Base-by-base conservation (phyloP, 148 eudicot species). In the Tetragonia tetragonoides region DNA sequence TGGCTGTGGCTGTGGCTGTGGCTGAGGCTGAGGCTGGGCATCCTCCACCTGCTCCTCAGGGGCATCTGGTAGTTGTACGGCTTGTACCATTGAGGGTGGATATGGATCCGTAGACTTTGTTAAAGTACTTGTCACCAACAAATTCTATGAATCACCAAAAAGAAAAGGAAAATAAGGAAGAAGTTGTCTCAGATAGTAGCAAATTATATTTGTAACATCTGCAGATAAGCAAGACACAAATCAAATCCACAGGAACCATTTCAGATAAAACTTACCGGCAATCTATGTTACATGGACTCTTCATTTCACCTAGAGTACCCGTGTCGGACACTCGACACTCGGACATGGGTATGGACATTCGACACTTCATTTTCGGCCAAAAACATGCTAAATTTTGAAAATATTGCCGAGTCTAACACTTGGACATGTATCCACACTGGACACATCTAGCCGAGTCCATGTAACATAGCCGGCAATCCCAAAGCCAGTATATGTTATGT, bases 71-170 rank as follows among this genome's bases (percentile, higher is more conserved):
- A 65, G 66, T 82, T 83, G 87, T 77, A 28, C 34, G 34, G 34
- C 34, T 28, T 28, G 1, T 28, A 72, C 69, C 6, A 71, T 57
- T 23, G 87, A 34, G 15, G 83, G 78, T 73, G 89, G 88, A 77
- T 85, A 87, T 61, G 91, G 85, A 79, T 88, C 92, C 21, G 83
- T 79, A 15, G 87, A 86, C 66, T 85, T 87, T 37, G 84, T 87
- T 78, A 93, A 74, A 34, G 89, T 93, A 70, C 93, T 91, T 41
- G 96, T 89, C 84, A 93, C 98, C 85, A 86, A 75, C 80, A 93
- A 84, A 80, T 88, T 91, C 98, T 93, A 83, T 79, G 7, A 49
- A 64, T 18, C 15, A 10, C 0, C 37, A 64, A 18, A 23, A 37
- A 64, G 39, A 57, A 18, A 57, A 57, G 16, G 7, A 70, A 70